These are phyloP conservation scores for Athelia sp. DNA, from an alignment of 1,284 basidiomycete species.

Conservation along the genomic window DNA sequence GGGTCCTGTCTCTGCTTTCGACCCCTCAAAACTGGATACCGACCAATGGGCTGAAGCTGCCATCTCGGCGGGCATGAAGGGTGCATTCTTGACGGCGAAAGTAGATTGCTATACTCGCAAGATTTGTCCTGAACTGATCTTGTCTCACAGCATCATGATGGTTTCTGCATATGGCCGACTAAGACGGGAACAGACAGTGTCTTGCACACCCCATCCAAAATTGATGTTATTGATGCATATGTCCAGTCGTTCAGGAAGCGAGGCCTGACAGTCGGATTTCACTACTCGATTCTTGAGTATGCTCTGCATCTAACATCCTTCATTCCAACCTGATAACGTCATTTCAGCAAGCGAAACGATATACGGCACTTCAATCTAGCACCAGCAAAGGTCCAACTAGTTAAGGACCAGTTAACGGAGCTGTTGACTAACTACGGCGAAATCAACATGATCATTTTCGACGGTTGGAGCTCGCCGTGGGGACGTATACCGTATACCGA, in stretches of 20 bases:
- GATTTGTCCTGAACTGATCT: too few relatives aligned
- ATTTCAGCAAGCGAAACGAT: slow-evolving; percentile 5
- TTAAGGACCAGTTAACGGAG: slow-evolving; percentile 8
- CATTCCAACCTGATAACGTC: too few relatives aligned
- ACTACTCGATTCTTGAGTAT: slow-evolving; percentile 9
- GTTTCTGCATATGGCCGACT: slow-evolving; percentile 9
- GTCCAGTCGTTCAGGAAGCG: slow-evolving; percentile 6
- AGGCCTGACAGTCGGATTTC: slow-evolving; percentile 7
- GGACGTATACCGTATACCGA: slow-evolving; percentile 9
- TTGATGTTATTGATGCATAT: slow-evolving; percentile 6
- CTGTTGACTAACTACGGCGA: slow-evolving; percentile 7
- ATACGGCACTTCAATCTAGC: slow-evolving; percentile 9
- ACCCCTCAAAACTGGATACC: slow-evolving; percentile 8
- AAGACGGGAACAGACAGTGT: slow-evolving; percentile 7
- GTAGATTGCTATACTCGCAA: slow-evolving; percentile 1
- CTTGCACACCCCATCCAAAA: not conserved
- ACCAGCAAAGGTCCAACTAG: slow-evolving; percentile 5
- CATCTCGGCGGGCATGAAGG: slow-evolving; percentile 6
- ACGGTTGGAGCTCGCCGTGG: slow-evolving; percentile 9
- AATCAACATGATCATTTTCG: slow-evolving; percentile 8
- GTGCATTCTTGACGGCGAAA: slow-evolving; percentile 8
- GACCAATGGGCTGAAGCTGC: slow-evolving; percentile 8
- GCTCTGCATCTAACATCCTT: not conserved
- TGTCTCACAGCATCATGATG: slow-evolving; percentile 9
- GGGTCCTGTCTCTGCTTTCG: slow-evolving; percentile 2